phyloP scores from a whole-genome alignment of 2,329 filamentous ascomycete species.

The Talaromyces atroroseus region DNA sequence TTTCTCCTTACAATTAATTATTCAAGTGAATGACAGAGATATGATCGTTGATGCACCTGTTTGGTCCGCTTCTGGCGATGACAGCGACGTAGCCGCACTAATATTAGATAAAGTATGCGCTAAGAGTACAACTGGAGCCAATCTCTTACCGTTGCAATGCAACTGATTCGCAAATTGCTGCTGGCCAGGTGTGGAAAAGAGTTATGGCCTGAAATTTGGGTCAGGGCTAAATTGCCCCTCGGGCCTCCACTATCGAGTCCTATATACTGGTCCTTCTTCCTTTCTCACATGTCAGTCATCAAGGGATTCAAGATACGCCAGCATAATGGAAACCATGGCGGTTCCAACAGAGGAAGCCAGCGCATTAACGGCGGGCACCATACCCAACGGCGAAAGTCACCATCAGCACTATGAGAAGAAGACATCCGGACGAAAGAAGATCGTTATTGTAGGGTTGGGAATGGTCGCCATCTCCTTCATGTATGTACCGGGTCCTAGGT shows the following conservation, averaged over 20 bases:
- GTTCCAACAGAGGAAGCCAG: neutral
- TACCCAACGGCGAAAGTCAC: neutral
- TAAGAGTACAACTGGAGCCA: too few relatives aligned
- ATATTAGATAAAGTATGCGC: too few relatives aligned
- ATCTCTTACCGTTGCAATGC: neutral
- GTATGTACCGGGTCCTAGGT: slow-evolving; percentile 48
- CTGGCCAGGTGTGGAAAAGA: neutral
- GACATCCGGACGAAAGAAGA: slow-evolving; percentile 47
- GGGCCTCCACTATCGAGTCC: neutral
- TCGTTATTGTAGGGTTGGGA: slow-evolving; percentile 77
- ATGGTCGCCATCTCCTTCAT: slow-evolving; percentile 91
- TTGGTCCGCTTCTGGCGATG: neutral
- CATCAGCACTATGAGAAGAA: neutral
- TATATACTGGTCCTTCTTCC: neutral
- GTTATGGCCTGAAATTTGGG: neutral
- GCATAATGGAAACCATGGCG: neutral
- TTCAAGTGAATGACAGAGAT: neutral
- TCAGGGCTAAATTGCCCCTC: neutral
- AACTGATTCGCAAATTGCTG: neutral
- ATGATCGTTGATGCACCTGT: neutral
- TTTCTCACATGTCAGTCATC: neutral
- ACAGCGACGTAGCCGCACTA: neutral
- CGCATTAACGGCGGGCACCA: neutral
- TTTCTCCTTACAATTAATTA: neutral
- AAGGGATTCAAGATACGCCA: neutral